Evolutionary conservation across 2,329 filamentous ascomycete genomes (phyloP), one percentile per base, ranked within the genome.

Genomic region (Colletotrichum sp.): DNA sequence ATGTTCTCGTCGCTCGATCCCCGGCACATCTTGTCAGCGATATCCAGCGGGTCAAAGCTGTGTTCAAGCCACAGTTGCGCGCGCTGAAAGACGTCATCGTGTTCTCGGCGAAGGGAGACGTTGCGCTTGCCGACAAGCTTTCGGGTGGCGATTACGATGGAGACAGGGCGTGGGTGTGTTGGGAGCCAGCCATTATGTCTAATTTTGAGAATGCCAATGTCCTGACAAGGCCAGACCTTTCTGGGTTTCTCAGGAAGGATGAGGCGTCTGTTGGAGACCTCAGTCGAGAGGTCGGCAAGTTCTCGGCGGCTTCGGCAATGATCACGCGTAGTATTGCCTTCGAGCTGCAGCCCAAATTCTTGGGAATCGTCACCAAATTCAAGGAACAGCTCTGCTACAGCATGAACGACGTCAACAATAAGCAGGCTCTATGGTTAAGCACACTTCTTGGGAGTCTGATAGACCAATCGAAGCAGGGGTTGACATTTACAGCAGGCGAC

Each of bases 141-240:
- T 94, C 93, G 2, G 94, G 94, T 0, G 94, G 94, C 0, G 94
- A 96, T 78, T 96, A 95, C 75, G 94, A 96, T 76, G 94, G 94
- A 0, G 94, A 97, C 75, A 88, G 85, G 18, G 90, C 93, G 5
- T 96, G 93, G 93, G 83, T 95, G 0, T 95, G 92, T 78, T 96
- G 93, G 93, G 93, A 96, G 33, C 84, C 86, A 0, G 82, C 83
- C 0, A 87, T 97, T 5, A 92, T 94, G 0, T 77, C 84, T 6
- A 90, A 91, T n/a, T 96, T 96, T 76, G 76, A 78, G 6, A 95
- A 93, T 72, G 90, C 90, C 0, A 84, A 87, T 1, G 81, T 87
- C 9, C 90, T 88, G 0, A 33, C 78, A 1, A 69, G 81, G 8
- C 82, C 83, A 0, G 86, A 90, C 66, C 80, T 92, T 0, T 74